Evolutionary conservation across 2,329 filamentous ascomycete species (phyloP), one percentile per base, ranked within the genome.

Genomic region (Hymenoscyphus linearis): DNA sequence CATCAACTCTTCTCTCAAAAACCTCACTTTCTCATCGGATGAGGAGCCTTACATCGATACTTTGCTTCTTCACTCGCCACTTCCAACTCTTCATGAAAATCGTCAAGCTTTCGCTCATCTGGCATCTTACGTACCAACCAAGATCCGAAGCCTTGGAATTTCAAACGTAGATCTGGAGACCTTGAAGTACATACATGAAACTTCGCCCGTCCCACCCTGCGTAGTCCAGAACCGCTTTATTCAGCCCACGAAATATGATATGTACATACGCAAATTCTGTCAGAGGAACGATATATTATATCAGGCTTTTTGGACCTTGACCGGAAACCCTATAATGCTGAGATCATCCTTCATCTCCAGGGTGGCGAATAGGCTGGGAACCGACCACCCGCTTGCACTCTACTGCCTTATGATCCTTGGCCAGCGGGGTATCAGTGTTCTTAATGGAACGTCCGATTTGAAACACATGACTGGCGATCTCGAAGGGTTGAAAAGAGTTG

Each of bases 151-250:
- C 34, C 77, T 95, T 7, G 91, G 91, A 47, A 87, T 95, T 60
- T 91, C 88, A 59, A 95, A 95, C 73, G 82, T 25, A 53, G 52
- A 27, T 34, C 12, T 16, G 10, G 31, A 53, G 16, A 53, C 26
- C 9, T 34, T 53, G 52, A 53, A n/a, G 13, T 13, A 13, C 14
- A 53, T 27, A 34, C 18, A 50, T 4, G 18, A 50, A 5, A 50
- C 22, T 13, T n/a, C 44, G 6, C 10, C 44, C 18, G 25, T 50
- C 18, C 18, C 44, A 25, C 44, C 44, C 9, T 50, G 44, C 9
- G 18, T 92, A 1, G 86, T 93, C 4, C 90, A 95, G 75, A 93
- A 95, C 70, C 82, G 88, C 1, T 91, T 95, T 74, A 83, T 87
- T 69, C 74, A 76, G 1, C 74, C 76, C 2, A 88, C 84, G 0